These are phyloP conservation scores for Rhodofomes roseus DNA, from an alignment of 1,284 basidiomycete species.

Conservation along the genomic window DNA sequence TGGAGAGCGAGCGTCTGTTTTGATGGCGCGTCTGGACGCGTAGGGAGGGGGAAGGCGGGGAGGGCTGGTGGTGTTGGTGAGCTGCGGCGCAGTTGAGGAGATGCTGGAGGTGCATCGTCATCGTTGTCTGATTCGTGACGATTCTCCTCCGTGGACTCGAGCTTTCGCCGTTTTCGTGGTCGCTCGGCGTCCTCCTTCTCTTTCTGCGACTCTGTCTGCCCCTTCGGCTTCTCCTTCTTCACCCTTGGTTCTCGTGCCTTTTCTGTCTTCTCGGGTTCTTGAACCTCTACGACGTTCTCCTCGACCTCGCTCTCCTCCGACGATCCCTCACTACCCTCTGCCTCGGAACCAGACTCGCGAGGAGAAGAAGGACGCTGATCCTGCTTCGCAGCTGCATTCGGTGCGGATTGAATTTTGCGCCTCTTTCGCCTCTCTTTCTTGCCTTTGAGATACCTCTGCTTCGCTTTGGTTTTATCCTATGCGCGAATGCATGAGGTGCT, in stretches of 20 bases:
- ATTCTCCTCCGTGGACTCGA: constrained; percentile 18
- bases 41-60: constrained; percentile 71
- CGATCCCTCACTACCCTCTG: constrained; percentile 10
- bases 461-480: constrained; percentile 33
- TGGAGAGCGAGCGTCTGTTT: constrained; percentile 67
- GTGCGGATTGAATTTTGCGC: constrained; percentile 16
- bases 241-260: constrained; percentile 8
- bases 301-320: constrained; percentile 10
- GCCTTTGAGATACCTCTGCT: constrained; percentile 33
- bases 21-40: constrained; percentile 67
- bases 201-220: constrained; percentile 8
- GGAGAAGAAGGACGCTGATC: background rate
- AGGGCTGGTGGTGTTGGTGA: constrained; percentile 38
- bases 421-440: constrained; percentile 33
- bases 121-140: constrained; percentile 4
- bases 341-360: constrained; percentile 1
- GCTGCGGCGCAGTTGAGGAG: constrained; percentile 17
- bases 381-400: background rate
- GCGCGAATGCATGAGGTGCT: background rate
- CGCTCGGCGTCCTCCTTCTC: constrained; percentile 13
- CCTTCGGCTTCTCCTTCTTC: constrained; percentile 28
- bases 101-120: background rate
- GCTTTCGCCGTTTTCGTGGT: constrained; percentile 40
- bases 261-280: background rate
- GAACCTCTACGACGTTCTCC: background rate